phyloP scores from a whole-genome alignment of 139 green algal genomes.

The Pleodorina starrii region DNA sequence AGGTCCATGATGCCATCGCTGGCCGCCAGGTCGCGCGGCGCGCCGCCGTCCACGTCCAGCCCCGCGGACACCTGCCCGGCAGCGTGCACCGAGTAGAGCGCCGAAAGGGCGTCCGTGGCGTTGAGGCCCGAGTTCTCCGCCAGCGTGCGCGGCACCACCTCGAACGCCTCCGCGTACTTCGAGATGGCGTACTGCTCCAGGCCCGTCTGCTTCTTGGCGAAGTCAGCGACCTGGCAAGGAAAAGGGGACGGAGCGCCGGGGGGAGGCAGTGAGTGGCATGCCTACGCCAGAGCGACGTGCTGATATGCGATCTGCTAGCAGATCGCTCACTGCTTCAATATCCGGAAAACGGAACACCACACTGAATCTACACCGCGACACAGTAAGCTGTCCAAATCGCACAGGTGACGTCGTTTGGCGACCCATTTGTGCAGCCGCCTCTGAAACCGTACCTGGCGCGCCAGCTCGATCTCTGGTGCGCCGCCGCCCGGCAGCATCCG shows the following conservation, averaged over 20 bases:
- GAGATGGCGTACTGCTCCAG: slow-evolving; percentile 97
- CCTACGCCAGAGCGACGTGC: too few species aligned
- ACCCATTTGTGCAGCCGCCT: too few species aligned
- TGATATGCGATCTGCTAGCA: too few species aligned
- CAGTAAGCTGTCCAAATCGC: too few species aligned
- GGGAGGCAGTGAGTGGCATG: too few species aligned
- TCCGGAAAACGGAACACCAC: too few species aligned
- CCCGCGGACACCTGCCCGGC: slow-evolving; percentile 78
- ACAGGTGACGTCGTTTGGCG: too few species aligned
- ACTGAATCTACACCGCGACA: too few species aligned
- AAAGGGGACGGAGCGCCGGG: not conserved
- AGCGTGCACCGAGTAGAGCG: slow-evolving; percentile 92
- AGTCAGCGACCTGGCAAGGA: slow-evolving; percentile 63
- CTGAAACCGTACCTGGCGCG: slow-evolving; percentile 75
- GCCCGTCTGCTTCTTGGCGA: slow-evolving; percentile 88
- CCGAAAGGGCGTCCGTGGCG: slow-evolving; percentile 79
- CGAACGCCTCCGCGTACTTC: slow-evolving; percentile 94
- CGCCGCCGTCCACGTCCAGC: slow-evolving; percentile 88
- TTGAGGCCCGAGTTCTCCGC: slow-evolving; percentile 91
- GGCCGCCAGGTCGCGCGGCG: slow-evolving; percentile 76
- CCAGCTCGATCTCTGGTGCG: slow-evolving; percentile 93
- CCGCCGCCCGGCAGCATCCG: slow-evolving; percentile 88
- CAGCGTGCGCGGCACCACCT: slow-evolving; percentile 91
- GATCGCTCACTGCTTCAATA: too few species aligned
- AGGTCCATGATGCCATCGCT: slow-evolving; percentile 82